These are phyloP conservation scores for Hortaea werneckii DNA, from an alignment of 2,329 filamentous ascomycete species.

Conservation along the genomic window DNA sequence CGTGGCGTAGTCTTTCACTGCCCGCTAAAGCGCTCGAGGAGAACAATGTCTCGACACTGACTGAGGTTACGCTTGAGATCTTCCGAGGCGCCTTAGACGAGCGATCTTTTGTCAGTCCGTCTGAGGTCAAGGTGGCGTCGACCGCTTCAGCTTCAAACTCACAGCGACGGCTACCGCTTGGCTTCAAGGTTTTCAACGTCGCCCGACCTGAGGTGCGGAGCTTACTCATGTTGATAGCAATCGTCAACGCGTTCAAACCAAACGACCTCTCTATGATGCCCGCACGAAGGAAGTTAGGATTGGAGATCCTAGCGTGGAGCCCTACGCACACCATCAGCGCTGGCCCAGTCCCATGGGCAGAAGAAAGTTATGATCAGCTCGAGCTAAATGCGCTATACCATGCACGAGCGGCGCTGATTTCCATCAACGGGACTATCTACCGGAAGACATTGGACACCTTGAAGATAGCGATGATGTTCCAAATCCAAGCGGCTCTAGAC, in stretches of 20 bases:
- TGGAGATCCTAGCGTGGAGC: slow-evolving; percentile 14
- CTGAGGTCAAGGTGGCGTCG: background rate
- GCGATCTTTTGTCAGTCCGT: slow-evolving; percentile 3
- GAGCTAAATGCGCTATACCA: slow-evolving; percentile 13
- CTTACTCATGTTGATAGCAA: slow-evolving; percentile 6
- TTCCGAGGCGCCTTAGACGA: slow-evolving; percentile 10
- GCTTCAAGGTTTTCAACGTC: slow-evolving; percentile 8
- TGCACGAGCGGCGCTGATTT: slow-evolving; percentile 12
- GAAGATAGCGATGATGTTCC: slow-evolving; percentile 1
- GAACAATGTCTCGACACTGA: slow-evolving; percentile 10
- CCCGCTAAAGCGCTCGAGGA: slow-evolving; percentile 8
- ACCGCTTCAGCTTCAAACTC: too few relatives aligned
- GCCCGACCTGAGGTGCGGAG: slow-evolving; percentile 10
- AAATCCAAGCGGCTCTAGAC: slow-evolving; percentile 7
- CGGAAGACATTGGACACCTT: slow-evolving; percentile 4
- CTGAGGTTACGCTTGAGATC: slow-evolving; percentile 12
- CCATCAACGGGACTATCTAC: slow-evolving; percentile 6
- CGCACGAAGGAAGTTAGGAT: slow-evolving; percentile 3
- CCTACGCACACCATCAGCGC: slow-evolving; percentile 9
- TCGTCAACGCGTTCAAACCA: background rate
- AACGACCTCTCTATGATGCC: background rate
- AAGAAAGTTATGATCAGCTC: slow-evolving; percentile 8
- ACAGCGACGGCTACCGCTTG: slow-evolving; percentile 5
- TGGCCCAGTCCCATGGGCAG: slow-evolving; percentile 5
- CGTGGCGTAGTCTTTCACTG: slow-evolving; percentile 10